These are phyloP conservation scores for Coemansia guatemalensis DNA, from an alignment of 192 early-diverging fungal species.

Conservation along the genomic window DNA sequence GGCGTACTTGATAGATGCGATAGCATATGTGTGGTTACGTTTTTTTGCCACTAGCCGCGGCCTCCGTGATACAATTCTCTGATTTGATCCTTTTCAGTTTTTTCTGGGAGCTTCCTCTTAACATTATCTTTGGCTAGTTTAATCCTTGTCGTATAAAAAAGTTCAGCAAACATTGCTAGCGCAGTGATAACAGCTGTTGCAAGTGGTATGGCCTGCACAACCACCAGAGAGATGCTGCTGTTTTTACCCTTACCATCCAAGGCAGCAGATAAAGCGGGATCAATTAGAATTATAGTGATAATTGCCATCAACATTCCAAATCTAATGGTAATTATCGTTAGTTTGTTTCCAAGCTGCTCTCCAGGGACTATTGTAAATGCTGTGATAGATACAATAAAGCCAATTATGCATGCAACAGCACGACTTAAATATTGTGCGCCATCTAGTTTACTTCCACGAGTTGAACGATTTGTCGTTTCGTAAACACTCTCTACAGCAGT, in stretches of 20 bases:
- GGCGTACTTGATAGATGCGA: no score
- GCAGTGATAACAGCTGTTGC: background rate
- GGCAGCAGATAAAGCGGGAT: background rate
- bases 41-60: no score
- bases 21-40: no score
- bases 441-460: background rate
- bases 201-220: background rate
- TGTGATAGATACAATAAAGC: background rate
- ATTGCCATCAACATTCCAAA: background rate
- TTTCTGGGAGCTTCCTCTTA: background rate
- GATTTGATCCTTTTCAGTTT: background rate
- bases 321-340: background rate
- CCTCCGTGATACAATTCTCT: no score
- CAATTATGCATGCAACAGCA: background rate
- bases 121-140: background rate
- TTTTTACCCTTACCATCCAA: background rate
- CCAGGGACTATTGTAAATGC: background rate
- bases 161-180: background rate
- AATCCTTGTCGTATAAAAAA: background rate
- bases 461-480: background rate
- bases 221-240: background rate
- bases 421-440: background rate
- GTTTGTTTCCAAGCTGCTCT: background rate
- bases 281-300: background rate
- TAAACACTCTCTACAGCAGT: background rate